Percentiles rank a stretch among this genome's conserved stretches.
Evolutionary conservation across 495 filamentous ascomycete genomes (phyloP).

Genomic region (Eremomyces bilateralis): DNA sequence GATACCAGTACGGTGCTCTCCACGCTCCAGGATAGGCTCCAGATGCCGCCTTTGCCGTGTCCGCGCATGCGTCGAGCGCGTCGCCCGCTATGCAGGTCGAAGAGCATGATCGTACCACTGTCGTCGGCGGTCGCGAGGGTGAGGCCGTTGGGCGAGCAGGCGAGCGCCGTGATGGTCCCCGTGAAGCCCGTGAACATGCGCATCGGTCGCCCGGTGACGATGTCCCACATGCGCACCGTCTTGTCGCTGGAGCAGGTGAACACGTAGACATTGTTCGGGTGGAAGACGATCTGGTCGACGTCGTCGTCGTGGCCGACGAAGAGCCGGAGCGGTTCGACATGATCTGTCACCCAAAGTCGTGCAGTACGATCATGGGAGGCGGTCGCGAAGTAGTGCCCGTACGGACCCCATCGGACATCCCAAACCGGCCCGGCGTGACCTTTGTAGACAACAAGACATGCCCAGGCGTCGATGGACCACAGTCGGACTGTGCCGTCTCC

Average conservation of each 20-base stretch:
- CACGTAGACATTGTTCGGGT: constrained; percentile 78
- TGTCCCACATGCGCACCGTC: constrained; percentile 92
- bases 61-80: constrained; percentile 81
- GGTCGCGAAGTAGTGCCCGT: constrained; percentile 86
- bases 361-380: constrained; percentile 74
- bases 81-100: constrained; percentile 69
- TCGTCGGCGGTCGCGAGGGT: constrained; percentile 73
- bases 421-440: constrained; percentile 74
- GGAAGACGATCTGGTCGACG: constrained; percentile 69
- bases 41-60: constrained; percentile 83
- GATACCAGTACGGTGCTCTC: constrained; percentile 77
- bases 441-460: constrained; percentile 80
- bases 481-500: constrained; percentile 71
- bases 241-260: constrained; percentile 82
- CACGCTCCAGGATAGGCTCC: constrained; percentile 74
- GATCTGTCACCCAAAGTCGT: constrained; percentile 74
- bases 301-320: constrained; percentile 80
- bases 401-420: constrained; percentile 77
- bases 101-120: constrained; percentile 68
- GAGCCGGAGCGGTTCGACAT: constrained; percentile 70
- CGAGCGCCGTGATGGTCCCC: constrained; percentile 58
- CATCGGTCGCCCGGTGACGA: constrained; percentile 62
- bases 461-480: constrained; percentile 81
- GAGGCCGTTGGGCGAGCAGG: constrained; percentile 71
- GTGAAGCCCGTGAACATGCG: constrained; percentile 84